A percentile compares a stretch with the other conserved stretches of the same genome.
These are phyloP conservation scores for Patellifolia procumbens DNA, from an alignment of 179 eudicot genomes.

Conservation along the genomic window DNA sequence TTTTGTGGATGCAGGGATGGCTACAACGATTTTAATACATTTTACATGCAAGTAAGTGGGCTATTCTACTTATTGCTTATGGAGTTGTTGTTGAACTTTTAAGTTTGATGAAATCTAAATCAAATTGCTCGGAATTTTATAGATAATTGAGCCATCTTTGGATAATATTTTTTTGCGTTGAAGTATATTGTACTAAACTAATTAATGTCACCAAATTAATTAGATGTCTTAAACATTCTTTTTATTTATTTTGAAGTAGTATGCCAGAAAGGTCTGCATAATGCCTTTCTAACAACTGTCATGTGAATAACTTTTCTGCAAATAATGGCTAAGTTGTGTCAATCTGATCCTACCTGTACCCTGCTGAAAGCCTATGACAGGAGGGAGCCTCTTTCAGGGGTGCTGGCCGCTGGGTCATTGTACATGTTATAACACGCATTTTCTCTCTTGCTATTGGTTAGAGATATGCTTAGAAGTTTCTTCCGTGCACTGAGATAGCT, in stretches of 20 bases:
- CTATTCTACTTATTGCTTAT: neutral
- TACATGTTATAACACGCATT: neutral
- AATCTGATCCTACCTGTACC: neutral
- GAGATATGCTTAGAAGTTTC: neutral
- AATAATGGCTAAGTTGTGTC: neutral
- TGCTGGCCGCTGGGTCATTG: neutral
- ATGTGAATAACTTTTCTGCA: neutral
- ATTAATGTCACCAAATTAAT: neutral
- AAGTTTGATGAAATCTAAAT: neutral
- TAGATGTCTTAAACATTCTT: neutral
- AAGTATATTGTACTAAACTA: neutral
- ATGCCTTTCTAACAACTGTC: conserved; percentile 3
- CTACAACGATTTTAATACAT: conserved; percentile 97
- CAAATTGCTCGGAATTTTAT: neutral
- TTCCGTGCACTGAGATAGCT: neutral
- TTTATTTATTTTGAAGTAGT: neutral
- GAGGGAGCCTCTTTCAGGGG: neutral
- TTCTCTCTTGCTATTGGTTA: neutral
- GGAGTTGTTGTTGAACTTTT: neutral
- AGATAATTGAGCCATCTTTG: neutral
- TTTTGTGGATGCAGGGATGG: conserved; percentile 82
- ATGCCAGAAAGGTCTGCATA: neutral
- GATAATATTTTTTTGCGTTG: neutral
- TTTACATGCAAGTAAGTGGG: conserved; percentile 95
- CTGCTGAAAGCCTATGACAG: neutral